These are phyloP conservation scores for Thraustotheca clavata DNA, from an alignment of 352 stramenopile species.

Conservation along the genomic window DNA sequence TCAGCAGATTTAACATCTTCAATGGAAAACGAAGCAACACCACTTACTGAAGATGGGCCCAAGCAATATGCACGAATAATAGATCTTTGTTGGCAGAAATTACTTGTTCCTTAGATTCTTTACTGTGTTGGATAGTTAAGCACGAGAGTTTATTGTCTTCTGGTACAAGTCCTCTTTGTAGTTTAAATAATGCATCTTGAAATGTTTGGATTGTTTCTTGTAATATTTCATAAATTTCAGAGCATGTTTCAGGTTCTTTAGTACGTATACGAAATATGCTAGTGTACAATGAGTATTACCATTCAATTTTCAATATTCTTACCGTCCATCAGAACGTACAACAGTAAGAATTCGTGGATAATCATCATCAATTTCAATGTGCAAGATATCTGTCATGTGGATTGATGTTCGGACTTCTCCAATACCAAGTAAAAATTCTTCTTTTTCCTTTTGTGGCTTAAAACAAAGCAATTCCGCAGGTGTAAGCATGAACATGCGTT, in stretches of 20 bases:
- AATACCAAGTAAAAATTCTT: slow-evolving; percentile 30
- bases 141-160: slow-evolving; percentile 64
- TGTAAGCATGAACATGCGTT: slow-evolving; percentile 69
- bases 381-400: slow-evolving; percentile 67
- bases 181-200: slow-evolving; percentile 54
- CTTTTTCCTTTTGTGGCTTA: slow-evolving; percentile 29
- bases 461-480: slow-evolving; percentile 69
- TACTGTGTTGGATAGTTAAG: slow-evolving; percentile 64
- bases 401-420: slow-evolving; percentile 59
- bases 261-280: slow-evolving; percentile 53
- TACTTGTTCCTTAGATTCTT: slow-evolving; percentile 44
- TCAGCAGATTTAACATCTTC: neutral
- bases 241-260: slow-evolving; percentile 51
- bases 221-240: slow-evolving; percentile 38
- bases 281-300: neutral
- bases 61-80: slow-evolving; percentile 66
- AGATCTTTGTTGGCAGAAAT: slow-evolving; percentile 30
- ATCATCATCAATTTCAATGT: slow-evolving; percentile 68
- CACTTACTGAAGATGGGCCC: slow-evolving; percentile 38
- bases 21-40: slow-evolving; percentile 26
- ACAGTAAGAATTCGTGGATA: slow-evolving; percentile 63
- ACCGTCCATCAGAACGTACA: slow-evolving; percentile 63
- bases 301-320: neutral
- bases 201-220: slow-evolving; percentile 52
- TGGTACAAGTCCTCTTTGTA: slow-evolving; percentile 52